Conservation (phyloP, 768 basidiomycete species). For the Gymnopilus junonius region DNA sequence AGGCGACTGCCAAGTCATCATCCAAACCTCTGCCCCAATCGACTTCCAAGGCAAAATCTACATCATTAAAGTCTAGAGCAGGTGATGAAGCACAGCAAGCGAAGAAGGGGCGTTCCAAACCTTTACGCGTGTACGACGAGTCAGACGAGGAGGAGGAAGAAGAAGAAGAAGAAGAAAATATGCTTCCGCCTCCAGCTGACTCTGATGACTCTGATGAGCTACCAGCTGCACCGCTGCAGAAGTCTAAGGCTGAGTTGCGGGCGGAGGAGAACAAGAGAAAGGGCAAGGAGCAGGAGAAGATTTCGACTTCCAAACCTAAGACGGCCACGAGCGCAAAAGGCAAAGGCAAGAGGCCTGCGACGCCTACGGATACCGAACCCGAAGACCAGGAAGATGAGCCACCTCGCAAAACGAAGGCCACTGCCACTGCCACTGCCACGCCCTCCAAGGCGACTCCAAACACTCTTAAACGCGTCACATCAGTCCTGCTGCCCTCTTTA, state of each 20-base stretch:
- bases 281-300: neutral
- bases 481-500: conserved; percentile 19
- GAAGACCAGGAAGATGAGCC: conserved; percentile 13
- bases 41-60: conserved; percentile 16
- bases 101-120: conserved; percentile 8
- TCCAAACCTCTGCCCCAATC: neutral
- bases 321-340: conserved; percentile 2
- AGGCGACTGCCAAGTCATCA: conserved; percentile 2
- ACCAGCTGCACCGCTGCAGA: conserved; percentile 6
- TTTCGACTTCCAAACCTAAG: neutral
- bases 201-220: conserved; percentile 10
- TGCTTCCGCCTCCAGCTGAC: conserved; percentile 1
- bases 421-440: neutral
- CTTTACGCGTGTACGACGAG: conserved; percentile 15
- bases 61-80: conserved; percentile 12
- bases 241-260: conserved; percentile 5
- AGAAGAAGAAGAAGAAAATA: conserved; percentile 16
- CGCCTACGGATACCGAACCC: conserved; percentile 12
- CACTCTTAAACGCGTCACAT: conserved; percentile 15
- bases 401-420: neutral
- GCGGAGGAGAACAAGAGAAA: conserved; percentile 10
- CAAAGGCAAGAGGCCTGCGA: conserved; percentile 11
- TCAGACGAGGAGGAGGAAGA: conserved; percentile 9
- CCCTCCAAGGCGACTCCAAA: neutral
- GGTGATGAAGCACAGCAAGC: conserved; percentile 4